Percentiles rank a stretch among this genome's conserved stretches.
These are phyloP conservation scores for Pseudognaphalium luteoalbum DNA, from an alignment of 129 eudicot species.

Conservation along the genomic window DNA sequence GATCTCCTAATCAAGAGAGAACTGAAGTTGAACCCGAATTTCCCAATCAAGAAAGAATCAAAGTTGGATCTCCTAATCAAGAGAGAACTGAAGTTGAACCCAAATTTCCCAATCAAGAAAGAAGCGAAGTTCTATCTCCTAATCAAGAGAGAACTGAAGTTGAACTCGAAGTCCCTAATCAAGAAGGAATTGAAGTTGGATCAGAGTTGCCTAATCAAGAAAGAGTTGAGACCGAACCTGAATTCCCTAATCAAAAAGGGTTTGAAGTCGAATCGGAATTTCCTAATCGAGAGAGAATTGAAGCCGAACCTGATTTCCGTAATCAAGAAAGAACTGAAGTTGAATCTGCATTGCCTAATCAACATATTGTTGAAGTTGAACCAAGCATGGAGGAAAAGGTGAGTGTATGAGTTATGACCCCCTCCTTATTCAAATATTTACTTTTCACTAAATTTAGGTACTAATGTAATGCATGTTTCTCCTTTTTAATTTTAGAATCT, in stretches of 20 bases:
- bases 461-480: slow-evolving; percentile 10
- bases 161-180: slow-evolving; percentile 13
- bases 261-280: background rate
- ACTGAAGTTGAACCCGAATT: slow-evolving; percentile 30
- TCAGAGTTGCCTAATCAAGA: background rate
- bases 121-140: slow-evolving; percentile 24
- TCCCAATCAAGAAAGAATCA: background rate
- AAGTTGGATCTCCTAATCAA: background rate
- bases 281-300: background rate
- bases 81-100: slow-evolving; percentile 25
- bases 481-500: slow-evolving; percentile 37
- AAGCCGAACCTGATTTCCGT: background rate
- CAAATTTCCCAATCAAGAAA: background rate
- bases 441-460: background rate
- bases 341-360: background rate
- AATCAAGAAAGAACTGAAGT: background rate
- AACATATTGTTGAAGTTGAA: slow-evolving; percentile 26
- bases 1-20: slow-evolving; percentile 13
- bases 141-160: slow-evolving; percentile 11
- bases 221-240: background rate
- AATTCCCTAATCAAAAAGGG: background rate
- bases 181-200: slow-evolving; percentile 25
- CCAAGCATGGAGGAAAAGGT: slow-evolving; percentile 48
- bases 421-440: background rate
- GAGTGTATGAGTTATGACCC: slow-evolving; percentile 8